Conservation (phyloP, 75 land plant species). For the Picea sitchensis region DNA sequence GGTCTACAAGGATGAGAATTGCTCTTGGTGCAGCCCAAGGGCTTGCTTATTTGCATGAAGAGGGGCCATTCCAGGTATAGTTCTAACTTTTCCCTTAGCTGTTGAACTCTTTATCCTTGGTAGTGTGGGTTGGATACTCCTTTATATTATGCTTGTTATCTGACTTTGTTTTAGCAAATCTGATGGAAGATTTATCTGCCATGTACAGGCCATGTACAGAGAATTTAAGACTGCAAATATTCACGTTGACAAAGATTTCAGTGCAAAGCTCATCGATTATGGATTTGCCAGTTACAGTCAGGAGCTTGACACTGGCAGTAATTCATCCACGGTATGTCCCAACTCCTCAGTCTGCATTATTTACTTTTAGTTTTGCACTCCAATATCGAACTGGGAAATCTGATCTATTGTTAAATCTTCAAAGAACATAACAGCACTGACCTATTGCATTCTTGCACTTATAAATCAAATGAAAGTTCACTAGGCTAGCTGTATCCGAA, state of each 20-base stretch:
- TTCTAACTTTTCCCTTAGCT: neutral
- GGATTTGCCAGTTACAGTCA: constrained; percentile 50
- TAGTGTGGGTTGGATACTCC: constrained; percentile 1
- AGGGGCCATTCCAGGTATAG: constrained; percentile 76
- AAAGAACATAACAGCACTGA: neutral
- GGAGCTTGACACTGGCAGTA: constrained; percentile 32
- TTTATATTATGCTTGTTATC: neutral
- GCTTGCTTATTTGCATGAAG: constrained; percentile 86
- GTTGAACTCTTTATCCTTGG: neutral
- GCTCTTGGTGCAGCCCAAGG: constrained; percentile 93
- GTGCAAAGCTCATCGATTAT: constrained; percentile 84
- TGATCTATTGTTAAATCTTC: neutral
- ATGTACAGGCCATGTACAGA: constrained; percentile 75
- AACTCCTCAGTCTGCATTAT: neutral
- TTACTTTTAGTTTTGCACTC: neutral
- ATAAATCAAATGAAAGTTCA: neutral
- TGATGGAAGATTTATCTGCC: neutral
- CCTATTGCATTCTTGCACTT: neutral
- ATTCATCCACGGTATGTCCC: constrained; percentile 36
- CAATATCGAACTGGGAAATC: neutral
- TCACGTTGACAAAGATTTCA: constrained; percentile 87
- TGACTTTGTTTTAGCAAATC: neutral
- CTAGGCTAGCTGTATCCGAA: neutral
- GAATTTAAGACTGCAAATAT: constrained; percentile 81
- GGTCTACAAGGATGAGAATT: constrained; percentile 74